Conservation (phyloP, 306 rosid species). For the Quercus wislizeni region DNA sequence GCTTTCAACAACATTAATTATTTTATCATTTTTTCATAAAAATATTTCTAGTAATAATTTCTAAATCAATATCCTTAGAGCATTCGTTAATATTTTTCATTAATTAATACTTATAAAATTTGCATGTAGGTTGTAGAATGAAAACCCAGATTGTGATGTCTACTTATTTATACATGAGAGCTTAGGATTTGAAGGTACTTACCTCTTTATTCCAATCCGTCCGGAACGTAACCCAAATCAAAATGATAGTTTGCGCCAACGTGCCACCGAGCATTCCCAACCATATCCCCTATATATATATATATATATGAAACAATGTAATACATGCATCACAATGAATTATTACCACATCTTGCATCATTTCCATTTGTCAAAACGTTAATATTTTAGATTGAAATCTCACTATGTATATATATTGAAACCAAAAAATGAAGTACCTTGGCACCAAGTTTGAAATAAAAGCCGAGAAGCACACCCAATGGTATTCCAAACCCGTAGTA, state of each 20-base stretch:
- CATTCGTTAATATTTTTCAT: too few species aligned
- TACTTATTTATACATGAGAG: background rate
- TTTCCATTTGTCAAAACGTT: background rate
- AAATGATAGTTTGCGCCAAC: conserved; percentile 50
- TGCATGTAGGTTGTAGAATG: too few species aligned
- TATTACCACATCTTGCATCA: background rate
- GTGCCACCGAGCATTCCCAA: conserved; percentile 78
- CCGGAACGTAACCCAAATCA: conserved; percentile 54
- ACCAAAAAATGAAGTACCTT: conserved; percentile 39
- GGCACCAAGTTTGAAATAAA: conserved; percentile 58
- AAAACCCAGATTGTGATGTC: too few species aligned
- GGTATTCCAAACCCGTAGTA: conserved; percentile 68
- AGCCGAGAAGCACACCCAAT: conserved; percentile 57
- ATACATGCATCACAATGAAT: background rate
- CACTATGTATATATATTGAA: too few species aligned
- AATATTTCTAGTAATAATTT: too few species aligned
- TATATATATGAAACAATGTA: too few species aligned
- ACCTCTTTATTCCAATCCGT: conserved; percentile 81
- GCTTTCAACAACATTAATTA: too few species aligned
- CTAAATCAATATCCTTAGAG: too few species aligned
- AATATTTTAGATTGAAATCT: background rate
- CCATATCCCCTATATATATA: conserved; percentile 61
- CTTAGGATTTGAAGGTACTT: background rate
- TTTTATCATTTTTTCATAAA: rapidly evolving
- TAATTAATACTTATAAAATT: too few species aligned